These are phyloP conservation scores for Candida sakaeoensis DNA, from an alignment of 805 yeast genomes.

Conservation along the genomic window DNA sequence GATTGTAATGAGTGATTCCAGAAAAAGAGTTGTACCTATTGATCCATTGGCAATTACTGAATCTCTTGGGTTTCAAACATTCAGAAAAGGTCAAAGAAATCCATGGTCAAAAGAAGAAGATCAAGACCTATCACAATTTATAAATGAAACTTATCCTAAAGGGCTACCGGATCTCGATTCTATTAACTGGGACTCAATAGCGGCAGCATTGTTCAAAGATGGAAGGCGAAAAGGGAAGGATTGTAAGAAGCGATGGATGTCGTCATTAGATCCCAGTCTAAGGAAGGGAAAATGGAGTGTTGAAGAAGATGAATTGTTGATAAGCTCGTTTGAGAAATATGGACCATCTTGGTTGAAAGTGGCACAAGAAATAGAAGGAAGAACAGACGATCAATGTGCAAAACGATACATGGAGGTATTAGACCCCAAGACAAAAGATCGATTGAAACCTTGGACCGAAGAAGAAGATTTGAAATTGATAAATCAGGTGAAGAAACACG, in stretches of 20 bases:
- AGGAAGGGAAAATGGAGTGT: conserved; percentile 85
- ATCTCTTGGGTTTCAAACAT: conserved; percentile 71
- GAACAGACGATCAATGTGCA: conserved; percentile 95
- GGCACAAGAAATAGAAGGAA: conserved; percentile 68
- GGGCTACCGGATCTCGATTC: conserved; percentile 28
- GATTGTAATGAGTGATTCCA: conserved; percentile 8
- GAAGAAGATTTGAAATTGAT: conserved; percentile 74
- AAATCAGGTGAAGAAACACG: conserved; percentile 63
- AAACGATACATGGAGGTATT: conserved; percentile 85
- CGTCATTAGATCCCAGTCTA: conserved; percentile 77
- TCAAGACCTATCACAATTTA: conserved; percentile 37
- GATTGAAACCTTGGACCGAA: conserved; percentile 74
- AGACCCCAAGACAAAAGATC: conserved; percentile 73
- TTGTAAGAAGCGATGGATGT: conserved; percentile 83
- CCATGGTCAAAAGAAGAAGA: conserved; percentile 83
- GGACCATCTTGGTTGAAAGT: conserved; percentile 90
- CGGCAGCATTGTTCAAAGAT: conserved; percentile 36
- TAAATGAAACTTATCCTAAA: conserved; percentile 32
- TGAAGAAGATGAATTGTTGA: conserved; percentile 67
- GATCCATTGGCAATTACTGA: conserved; percentile 62
- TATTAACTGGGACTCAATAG: conserved; percentile 62
- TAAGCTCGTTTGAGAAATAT: conserved; percentile 58
- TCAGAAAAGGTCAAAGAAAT: conserved; percentile 56
- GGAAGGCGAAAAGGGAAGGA: conserved; percentile 67
- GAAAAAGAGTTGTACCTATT: conserved; percentile 24